Conservation (phyloP, 2,329 filamentous ascomycete genomes). For the Colletotrichum caudatum region DNA sequence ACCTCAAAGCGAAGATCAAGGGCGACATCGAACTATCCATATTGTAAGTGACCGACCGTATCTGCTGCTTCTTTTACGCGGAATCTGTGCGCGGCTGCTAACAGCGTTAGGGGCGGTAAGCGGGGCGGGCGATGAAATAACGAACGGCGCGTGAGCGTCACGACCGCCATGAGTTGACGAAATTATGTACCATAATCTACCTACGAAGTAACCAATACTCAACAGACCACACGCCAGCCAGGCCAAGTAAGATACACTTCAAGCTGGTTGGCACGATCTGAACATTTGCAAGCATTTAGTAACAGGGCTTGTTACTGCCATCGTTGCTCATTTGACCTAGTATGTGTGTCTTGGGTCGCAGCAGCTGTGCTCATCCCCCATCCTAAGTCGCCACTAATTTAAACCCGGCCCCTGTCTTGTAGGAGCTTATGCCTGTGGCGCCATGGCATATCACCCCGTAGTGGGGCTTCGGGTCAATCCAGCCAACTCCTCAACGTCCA, state of each 20-base stretch:
- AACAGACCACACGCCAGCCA: too few species aligned
- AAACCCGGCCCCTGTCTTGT: too few species aligned
- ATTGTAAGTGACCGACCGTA: constrained; percentile 13
- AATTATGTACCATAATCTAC: neutral
- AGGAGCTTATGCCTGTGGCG: too few species aligned
- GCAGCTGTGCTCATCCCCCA: too few species aligned
- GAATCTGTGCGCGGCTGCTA: neutral
- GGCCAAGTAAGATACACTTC: neutral
- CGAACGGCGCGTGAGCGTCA: neutral
- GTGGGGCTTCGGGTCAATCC: too few species aligned
- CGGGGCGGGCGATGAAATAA: neutral
- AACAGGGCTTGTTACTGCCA: neutral
- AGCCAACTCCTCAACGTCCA: too few species aligned
- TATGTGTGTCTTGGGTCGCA: neutral
- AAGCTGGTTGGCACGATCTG: neutral
- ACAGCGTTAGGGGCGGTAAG: neutral
- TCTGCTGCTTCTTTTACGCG: neutral
- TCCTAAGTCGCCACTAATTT: too few species aligned
- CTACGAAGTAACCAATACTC: neutral
- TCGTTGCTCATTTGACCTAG: neutral
- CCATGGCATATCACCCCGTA: too few species aligned
- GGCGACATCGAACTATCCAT: constrained; percentile 32
- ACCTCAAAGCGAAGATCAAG: constrained; percentile 39
- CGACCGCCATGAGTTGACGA: neutral
- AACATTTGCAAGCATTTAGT: neutral